These are phyloP conservation scores for Solanum habrochaites DNA, from an alignment of 257 asterid species.

Conservation along the genomic window DNA sequence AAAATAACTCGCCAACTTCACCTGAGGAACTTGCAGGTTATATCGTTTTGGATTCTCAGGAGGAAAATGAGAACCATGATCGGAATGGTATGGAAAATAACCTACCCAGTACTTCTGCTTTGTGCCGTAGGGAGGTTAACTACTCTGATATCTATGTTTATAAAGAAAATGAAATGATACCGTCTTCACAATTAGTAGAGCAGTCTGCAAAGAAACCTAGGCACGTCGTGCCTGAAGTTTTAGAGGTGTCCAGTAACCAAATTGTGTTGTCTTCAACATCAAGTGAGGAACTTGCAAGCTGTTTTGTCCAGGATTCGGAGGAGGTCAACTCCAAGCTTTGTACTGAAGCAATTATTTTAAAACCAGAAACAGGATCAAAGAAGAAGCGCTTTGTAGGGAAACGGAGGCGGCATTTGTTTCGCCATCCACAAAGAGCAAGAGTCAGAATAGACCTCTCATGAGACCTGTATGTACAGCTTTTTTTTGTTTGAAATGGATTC, in stretches of 20 bases:
- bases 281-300: constrained; percentile 18
- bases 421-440: neutral
- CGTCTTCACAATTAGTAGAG: neutral
- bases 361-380: neutral
- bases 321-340: constrained; percentile 16
- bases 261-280: constrained; percentile 1
- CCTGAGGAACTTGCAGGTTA: neutral
- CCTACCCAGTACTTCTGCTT: neutral
- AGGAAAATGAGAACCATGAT: neutral
- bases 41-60: constrained; percentile 3
- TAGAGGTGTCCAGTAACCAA: neutral
- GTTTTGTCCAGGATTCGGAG: constrained; percentile 51
- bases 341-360: neutral
- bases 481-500: neutral
- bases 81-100: neutral
- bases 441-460: neutral
- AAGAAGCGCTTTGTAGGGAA: neutral
- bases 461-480: neutral
- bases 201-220: neutral
- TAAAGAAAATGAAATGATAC: neutral
- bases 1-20: neutral
- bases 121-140: neutral
- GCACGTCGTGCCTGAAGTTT: constrained; percentile 9
- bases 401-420: neutral
- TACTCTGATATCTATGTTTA: neutral